Conservation (phyloP, 139 green algal genomes). For the Eudorina sp. region DNA sequence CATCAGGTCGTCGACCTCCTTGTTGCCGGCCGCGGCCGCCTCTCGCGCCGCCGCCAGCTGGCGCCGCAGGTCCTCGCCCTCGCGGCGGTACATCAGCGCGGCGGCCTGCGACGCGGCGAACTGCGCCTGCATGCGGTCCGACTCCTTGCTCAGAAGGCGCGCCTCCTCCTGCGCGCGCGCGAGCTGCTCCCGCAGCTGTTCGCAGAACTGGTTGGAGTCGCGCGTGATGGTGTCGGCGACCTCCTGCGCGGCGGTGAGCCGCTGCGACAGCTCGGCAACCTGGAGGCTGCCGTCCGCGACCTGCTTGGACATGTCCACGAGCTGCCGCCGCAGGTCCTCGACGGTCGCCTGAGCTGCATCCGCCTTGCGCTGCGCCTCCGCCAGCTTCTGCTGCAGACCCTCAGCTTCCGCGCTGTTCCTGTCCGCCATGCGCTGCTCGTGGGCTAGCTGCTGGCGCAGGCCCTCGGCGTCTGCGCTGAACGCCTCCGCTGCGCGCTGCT, state of each 20-base stretch:
- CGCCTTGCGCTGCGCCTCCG: background rate
- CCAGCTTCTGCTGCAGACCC: background rate
- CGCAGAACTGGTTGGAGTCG: conserved; percentile 1
- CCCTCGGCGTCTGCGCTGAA: background rate
- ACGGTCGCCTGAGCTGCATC: background rate
- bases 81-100: background rate
- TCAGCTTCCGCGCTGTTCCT: background rate
- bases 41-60: background rate
- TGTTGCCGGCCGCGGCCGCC: background rate
- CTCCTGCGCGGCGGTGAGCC: background rate
- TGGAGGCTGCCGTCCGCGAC: background rate
- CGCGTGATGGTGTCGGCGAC: background rate
- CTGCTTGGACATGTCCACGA: background rate
- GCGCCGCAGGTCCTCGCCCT: conserved; percentile 13
- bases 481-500: background rate
- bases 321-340: background rate
- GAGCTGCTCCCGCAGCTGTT: conserved; percentile 5
- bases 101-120: background rate
- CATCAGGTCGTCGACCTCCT: background rate
- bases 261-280: background rate
- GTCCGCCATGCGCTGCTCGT: background rate
- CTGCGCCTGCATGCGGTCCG: background rate
- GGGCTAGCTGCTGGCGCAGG: background rate
- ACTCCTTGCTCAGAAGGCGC: background rate
- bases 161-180: conserved; percentile 1